Conservation (phyloP, 2,329 filamentous ascomycete species). For the Fusarium gaditjirri region DNA sequence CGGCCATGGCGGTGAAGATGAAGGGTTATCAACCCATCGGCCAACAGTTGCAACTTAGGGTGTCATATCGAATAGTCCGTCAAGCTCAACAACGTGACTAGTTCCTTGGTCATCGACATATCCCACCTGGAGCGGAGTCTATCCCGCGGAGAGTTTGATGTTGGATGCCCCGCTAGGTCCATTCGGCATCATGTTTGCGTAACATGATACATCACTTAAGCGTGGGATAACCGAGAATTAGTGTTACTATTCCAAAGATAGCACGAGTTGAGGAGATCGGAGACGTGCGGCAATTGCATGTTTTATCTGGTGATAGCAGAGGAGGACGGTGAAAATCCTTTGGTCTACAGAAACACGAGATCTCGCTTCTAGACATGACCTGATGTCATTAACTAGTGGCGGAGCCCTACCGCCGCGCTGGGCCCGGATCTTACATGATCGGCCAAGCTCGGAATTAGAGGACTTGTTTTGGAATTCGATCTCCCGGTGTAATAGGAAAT, state of each 20-base stretch:
- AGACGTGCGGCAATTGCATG: slow-evolving; percentile 48
- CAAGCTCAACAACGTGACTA: neutral
- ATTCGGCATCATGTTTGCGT: neutral
- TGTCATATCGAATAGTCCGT: neutral
- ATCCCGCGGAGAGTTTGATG: neutral
- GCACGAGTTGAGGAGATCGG: neutral
- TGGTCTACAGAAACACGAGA: slow-evolving; percentile 4
- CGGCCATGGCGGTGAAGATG: neutral
- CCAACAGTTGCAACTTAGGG: neutral
- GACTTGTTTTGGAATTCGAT: slow-evolving; percentile 5
- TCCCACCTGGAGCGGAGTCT: neutral
- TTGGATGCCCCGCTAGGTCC: neutral
- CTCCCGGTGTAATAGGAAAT: slow-evolving; percentile 4
- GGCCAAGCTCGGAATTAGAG: slow-evolving; percentile 26
- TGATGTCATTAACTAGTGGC: slow-evolving; percentile 15
- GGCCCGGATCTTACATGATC: slow-evolving; percentile 23
- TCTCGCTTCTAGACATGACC: neutral
- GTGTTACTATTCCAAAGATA: neutral
- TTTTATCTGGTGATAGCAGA: neutral
- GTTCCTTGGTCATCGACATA: neutral
- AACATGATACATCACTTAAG: neutral
- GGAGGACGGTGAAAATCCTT: neutral
- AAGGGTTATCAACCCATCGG: neutral
- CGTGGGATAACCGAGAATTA: neutral
- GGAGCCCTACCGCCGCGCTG: slow-evolving; percentile 20